Conservation (phyloP, 2,329 filamentous ascomycete genomes). For the Microdochium nivale region DNA sequence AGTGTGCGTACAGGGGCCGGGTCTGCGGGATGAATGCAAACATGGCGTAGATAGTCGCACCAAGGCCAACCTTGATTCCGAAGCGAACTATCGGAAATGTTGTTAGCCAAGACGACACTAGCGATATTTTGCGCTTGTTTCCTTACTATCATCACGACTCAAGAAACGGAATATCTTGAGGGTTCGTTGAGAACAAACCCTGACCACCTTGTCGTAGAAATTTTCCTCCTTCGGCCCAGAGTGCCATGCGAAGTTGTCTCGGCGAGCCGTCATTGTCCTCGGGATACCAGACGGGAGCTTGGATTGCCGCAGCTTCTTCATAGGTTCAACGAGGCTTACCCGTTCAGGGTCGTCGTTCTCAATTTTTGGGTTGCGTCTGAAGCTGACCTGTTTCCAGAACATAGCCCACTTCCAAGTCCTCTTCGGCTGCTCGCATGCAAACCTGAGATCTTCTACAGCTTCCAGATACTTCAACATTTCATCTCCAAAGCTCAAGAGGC, state of each 20-base stretch:
- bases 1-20: constrained; percentile 71
- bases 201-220: constrained; percentile 29
- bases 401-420: constrained; percentile 79
- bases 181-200: constrained; percentile 34
- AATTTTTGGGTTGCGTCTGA: constrained; percentile 16
- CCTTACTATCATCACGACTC: constrained; percentile 43
- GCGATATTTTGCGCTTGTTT: not conserved
- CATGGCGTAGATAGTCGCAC: constrained; percentile 80
- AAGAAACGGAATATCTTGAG: constrained; percentile 38
- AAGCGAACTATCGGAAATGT: constrained; percentile 46
- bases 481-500: constrained; percentile 80
- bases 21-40: constrained; percentile 78
- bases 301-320: constrained; percentile 41
- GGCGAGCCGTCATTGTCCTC: constrained; percentile 39
- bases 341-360: constrained; percentile 31
- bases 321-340: constrained; percentile 27
- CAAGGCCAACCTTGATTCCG: constrained; percentile 86
- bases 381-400: constrained; percentile 52
- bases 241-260: constrained; percentile 48
- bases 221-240: constrained; percentile 34
- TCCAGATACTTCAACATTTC: constrained; percentile 79
- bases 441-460: constrained; percentile 77
- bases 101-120: constrained; percentile 10
- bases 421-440: constrained; percentile 51
- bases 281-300: constrained; percentile 49